phyloP scores from a whole-genome alignment of 805 yeast genomes.

The Komagataella phaffii region DNA sequence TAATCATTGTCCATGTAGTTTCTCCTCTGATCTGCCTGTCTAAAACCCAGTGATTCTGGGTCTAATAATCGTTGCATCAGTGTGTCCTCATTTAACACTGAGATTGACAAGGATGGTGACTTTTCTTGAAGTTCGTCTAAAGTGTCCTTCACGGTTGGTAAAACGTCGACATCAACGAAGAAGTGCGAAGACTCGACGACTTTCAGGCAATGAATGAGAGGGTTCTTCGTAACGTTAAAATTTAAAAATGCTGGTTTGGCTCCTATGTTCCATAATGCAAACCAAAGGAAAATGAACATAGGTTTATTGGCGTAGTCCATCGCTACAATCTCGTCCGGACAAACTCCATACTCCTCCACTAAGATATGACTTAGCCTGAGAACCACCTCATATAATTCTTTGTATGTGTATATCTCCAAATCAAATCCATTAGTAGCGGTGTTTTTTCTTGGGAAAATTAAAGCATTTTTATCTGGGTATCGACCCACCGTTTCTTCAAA shows the following conservation, averaged over 20 bases:
- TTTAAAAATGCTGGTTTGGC: slow-evolving; percentile 82
- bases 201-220: slow-evolving; percentile 69
- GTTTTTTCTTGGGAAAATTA: slow-evolving; percentile 46
- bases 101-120: slow-evolving; percentile 15
- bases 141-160: slow-evolving; percentile 34
- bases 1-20: slow-evolving; percentile 43
- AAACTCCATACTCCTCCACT: slow-evolving; percentile 46
- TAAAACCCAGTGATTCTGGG: slow-evolving; percentile 28
- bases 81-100: slow-evolving; percentile 15
- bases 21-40: slow-evolving; percentile 45
- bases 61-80: slow-evolving; percentile 23
- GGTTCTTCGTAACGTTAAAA: slow-evolving; percentile 59
- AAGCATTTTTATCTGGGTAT: slow-evolving; percentile 39
- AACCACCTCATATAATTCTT: slow-evolving; percentile 52
- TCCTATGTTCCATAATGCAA: slow-evolving; percentile 84
- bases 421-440: slow-evolving; percentile 31
- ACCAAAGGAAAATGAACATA: slow-evolving; percentile 65
- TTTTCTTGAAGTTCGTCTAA: slow-evolving; percentile 18
- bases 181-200: slow-evolving; percentile 52
- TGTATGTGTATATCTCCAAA: slow-evolving; percentile 54
- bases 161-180: slow-evolving; percentile 64
- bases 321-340: slow-evolving; percentile 57
- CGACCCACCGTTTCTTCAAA: slow-evolving; percentile 43
- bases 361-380: slow-evolving; percentile 55
- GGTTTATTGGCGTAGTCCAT: slow-evolving; percentile 77